phyloP scores from a whole-genome alignment of 768 basidiomycete species.

The Leccinum subgranulosum region DNA sequence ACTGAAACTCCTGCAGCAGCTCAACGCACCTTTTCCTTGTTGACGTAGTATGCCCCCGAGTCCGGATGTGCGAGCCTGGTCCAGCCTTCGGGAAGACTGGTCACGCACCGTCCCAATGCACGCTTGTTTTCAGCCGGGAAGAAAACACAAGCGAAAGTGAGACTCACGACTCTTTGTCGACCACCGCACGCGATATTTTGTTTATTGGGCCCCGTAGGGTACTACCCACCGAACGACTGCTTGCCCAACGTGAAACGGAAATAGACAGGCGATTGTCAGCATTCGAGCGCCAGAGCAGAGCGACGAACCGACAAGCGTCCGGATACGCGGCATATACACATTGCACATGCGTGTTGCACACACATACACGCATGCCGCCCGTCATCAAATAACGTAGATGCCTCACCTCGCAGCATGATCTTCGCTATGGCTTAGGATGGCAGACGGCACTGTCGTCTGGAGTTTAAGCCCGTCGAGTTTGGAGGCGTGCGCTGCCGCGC shows the following conservation, averaged over 20 bases:
- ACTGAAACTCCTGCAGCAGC: neutral
- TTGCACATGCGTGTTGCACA: too few species aligned
- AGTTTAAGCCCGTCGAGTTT: neutral
- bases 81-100: slow-evolving; percentile 28
- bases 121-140: neutral
- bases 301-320: neutral
- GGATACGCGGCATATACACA: too few species aligned
- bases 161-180: slow-evolving; percentile 9
- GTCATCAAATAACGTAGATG: neutral
- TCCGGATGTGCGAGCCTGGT: slow-evolving; percentile 30
- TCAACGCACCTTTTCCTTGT: slow-evolving; percentile 29
- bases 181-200: neutral
- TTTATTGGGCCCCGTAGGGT: neutral
- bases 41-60: slow-evolving; percentile 29
- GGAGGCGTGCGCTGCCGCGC: neutral
- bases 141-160: too few species aligned
- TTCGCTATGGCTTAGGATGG: neutral
- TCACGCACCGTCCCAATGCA: neutral
- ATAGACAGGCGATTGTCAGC: neutral
- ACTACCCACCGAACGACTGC: neutral
- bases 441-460: neutral
- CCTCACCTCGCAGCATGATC: neutral
- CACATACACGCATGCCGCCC: too few species aligned
- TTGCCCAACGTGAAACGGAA: neutral
- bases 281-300: neutral